These are phyloP conservation scores for Coemansia sp. DNA, from an alignment of 192 early-diverging fungal species.

Conservation along the genomic window DNA sequence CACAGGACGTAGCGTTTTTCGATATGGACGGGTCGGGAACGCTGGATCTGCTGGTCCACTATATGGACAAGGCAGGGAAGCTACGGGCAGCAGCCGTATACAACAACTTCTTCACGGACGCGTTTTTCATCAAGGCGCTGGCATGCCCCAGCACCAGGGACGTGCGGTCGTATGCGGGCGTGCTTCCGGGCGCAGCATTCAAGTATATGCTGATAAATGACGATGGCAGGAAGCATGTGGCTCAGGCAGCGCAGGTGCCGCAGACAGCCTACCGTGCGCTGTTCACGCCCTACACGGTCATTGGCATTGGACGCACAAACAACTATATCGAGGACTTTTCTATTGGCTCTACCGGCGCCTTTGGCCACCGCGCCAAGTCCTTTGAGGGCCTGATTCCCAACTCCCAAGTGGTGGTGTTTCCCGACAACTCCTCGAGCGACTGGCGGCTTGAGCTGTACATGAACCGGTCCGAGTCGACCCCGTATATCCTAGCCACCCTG, in stretches of 20 bases:
- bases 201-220: constrained; percentile 87
- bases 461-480: constrained; percentile 79
- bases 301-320: constrained; percentile 91
- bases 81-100: constrained; percentile 60
- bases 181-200: constrained; percentile 76
- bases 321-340: constrained; percentile 95
- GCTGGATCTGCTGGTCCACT: constrained; percentile 72
- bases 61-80: constrained; percentile 26
- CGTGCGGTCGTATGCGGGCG: constrained; percentile 74
- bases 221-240: constrained; percentile 69
- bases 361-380: constrained; percentile 15
- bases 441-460: constrained; percentile 91
- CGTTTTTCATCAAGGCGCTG: constrained; percentile 85
- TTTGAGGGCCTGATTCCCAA: constrained; percentile 92
- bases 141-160: constrained; percentile 66
- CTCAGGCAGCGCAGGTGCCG: constrained; percentile 76
- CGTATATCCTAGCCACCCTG: constrained; percentile 77
- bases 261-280: constrained; percentile 76
- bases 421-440: constrained; percentile 42
- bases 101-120: constrained; percentile 93
- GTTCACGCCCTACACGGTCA: constrained; percentile 75
- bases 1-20: constrained; percentile 72
- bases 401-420: constrained; percentile 83
- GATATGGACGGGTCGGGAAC: constrained; percentile 90
- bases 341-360: constrained; percentile 59